A percentile compares a stretch with the other conserved stretches of the same genome.
phyloP scores from a whole-genome alignment of 352 stramenopile species.

The Hyaloperonospora arabidopsidis region DNA sequence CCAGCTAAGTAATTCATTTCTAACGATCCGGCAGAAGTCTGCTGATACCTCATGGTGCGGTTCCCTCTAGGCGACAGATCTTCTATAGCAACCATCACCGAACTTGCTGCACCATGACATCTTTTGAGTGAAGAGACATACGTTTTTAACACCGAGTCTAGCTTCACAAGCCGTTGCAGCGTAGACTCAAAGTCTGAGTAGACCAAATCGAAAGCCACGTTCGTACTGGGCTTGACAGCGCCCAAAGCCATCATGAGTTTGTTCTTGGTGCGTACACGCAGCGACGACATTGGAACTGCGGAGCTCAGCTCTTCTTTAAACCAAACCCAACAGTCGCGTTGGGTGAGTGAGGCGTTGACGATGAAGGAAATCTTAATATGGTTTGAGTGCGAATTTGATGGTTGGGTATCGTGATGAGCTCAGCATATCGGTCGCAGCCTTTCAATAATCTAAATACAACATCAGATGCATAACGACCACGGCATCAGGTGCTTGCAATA shows the following conservation, averaged over 20 bases:
- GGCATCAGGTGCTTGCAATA: slow-evolving; percentile 16
- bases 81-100: slow-evolving; percentile 53
- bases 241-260: slow-evolving; percentile 67
- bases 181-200: slow-evolving; percentile 58
- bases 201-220: slow-evolving; percentile 63
- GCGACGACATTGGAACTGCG: slow-evolving; percentile 46
- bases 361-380: slow-evolving; percentile 5
- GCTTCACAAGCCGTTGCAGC: slow-evolving; percentile 30
- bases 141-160: slow-evolving; percentile 45
- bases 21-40: slow-evolving; percentile 27
- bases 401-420: background rate
- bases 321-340: too few relatives aligned
- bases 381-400: too few relatives aligned
- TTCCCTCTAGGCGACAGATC: slow-evolving; percentile 25
- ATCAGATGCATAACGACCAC: slow-evolving; percentile 18
- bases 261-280: slow-evolving; percentile 69
- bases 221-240: slow-evolving; percentile 66
- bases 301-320: too few relatives aligned
- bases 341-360: too few relatives aligned
- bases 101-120: slow-evolving; percentile 49
- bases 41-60: slow-evolving; percentile 18
- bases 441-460: slow-evolving; percentile 21
- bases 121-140: slow-evolving; percentile 54
- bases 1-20: slow-evolving; percentile 60
- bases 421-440: slow-evolving; percentile 11